Base-by-base conservation (phyloP, 495 filamentous ascomycete species). In the Astrothelium subdiscretum region DNA sequence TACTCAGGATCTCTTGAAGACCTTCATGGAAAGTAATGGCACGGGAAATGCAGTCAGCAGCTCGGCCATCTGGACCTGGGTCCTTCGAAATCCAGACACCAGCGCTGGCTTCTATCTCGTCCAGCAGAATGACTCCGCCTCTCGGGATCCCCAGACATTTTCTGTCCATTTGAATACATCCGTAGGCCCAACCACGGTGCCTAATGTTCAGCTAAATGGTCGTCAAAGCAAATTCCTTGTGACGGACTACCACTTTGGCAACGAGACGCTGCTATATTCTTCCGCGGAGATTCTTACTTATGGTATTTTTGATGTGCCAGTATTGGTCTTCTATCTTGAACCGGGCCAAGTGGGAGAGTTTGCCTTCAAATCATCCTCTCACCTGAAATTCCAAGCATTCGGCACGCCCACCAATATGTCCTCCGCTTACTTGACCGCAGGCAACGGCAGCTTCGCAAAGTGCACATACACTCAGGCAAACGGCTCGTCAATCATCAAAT, bases 171-270 rank as follows among this genome's bases (percentile, higher is more conserved):
- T 85, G 44, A 78, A 80, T 27, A 85, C 83, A 2, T 83, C 81
- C 2, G 74, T 67, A 27, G 83, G 83, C 2, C 65, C 69, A 4
- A 65, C 84, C 31, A 83, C 73, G 12, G 72, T 82, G 31, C 78
- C 76, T 3, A 66, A 67, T 59, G 74, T 83, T 58, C 68, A 75
- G 6, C 74, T 86, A 20, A 83, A 83, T 66, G 83, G 83, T 3
- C 77, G 81, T 26, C 79, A 83, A 59, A 78, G 81, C 12, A 85
- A 86, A 72, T 84, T 86, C 40, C 59, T 84, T 26, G 78, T 83
- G 3, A 85, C 82, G 0, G 83, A 85, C 64, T 85, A 83, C 63
- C 68, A 60, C 2, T 76, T 85, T 32, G 81, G 78, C 1, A 67
- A 70, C 10, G 68, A 78, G 48, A 81, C 68, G 15, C 67, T 86